Evolutionary conservation across 352 stramenopile genomes (phyloP).

Genomic region (Globisporangium polare): DNA sequence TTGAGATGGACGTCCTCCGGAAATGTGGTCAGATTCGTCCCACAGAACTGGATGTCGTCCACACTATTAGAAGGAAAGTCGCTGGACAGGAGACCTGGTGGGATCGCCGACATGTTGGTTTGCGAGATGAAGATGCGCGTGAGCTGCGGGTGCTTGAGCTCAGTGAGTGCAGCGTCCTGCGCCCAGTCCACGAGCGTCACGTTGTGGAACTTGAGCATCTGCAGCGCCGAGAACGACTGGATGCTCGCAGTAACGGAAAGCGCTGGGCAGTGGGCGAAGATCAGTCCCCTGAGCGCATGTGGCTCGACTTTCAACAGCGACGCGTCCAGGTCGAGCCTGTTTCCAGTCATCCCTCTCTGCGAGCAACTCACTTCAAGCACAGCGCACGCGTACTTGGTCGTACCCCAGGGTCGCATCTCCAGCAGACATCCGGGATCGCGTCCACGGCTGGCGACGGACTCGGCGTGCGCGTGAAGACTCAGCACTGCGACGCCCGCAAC

Average conservation of each 20-base stretch:
- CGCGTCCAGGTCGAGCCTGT: not conserved
- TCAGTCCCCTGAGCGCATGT: not conserved
- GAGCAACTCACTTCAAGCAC: conserved; percentile 15
- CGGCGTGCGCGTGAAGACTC: not conserved
- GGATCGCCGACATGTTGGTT: conserved; percentile 12
- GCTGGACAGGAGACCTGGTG: not conserved
- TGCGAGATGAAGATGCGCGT: conserved; percentile 8
- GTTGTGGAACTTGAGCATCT: conserved; percentile 15
- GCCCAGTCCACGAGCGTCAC: conserved; percentile 5
- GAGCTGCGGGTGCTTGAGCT: conserved; percentile 2
- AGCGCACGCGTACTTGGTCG: not conserved
- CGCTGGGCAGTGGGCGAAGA: conserved; percentile 8
- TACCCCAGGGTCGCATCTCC: conserved; percentile 7
- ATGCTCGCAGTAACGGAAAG: conserved; percentile 5
- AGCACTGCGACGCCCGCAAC: conserved; percentile 6
- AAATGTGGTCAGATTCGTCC: conserved; percentile 8
- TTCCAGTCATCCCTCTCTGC: not conserved
- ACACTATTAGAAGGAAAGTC: conserved; percentile 3
- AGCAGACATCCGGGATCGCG: conserved; percentile 5
- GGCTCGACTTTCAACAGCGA: not conserved
- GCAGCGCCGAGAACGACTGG: not conserved
- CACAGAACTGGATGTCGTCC: conserved; percentile 11
- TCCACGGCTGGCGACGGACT: not conserved
- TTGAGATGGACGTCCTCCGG: conserved; percentile 2
- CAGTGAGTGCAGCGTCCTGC: conserved; percentile 9